A percentile compares a stretch with the other conserved stretches of the same genome.
Evolutionary conservation across 2,329 filamentous ascomycete genomes (phyloP).

Genomic region (Fusarium sp.): DNA sequence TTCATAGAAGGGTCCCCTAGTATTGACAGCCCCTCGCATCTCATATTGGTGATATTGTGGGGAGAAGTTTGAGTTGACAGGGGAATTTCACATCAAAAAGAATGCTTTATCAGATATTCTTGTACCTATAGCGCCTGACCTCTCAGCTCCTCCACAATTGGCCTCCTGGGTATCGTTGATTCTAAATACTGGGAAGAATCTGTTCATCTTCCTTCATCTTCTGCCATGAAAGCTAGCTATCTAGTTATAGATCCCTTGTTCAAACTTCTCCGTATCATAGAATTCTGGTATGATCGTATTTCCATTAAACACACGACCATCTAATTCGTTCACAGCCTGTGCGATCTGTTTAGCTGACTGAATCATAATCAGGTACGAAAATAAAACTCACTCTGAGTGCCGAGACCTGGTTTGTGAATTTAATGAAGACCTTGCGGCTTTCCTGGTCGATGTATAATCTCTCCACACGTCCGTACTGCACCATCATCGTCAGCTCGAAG

Average conservation of each 20-base stretch:
- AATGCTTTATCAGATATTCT: neutral
- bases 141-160: neutral
- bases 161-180: slow-evolving; percentile 3
- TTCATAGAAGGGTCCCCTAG: neutral
- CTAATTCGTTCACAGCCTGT: slow-evolving; percentile 88
- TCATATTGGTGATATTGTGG: too few species aligned
- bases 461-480: slow-evolving; percentile 84
- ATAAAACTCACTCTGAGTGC: slow-evolving; percentile 78
- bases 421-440: slow-evolving; percentile 83
- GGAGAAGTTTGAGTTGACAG: too few species aligned
- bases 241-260: slow-evolving; percentile 67
- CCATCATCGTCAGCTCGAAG: slow-evolving; percentile 24
- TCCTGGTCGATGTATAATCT: slow-evolving; percentile 78
- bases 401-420: slow-evolving; percentile 87
- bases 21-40: neutral
- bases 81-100: neutral
- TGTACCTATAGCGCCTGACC: neutral
- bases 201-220: neutral
- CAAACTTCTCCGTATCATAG: slow-evolving; percentile 86
- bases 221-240: neutral
- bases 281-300: slow-evolving; percentile 86
- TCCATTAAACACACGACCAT: slow-evolving; percentile 89
- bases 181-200: neutral
- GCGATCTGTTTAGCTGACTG: slow-evolving; percentile 13
- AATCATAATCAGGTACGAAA: neutral